Evolutionary conservation across 805 yeast genomes (phyloP), one percentile per base, ranked within the genome.

Genomic region (Cyberlindnera amylophila): DNA sequence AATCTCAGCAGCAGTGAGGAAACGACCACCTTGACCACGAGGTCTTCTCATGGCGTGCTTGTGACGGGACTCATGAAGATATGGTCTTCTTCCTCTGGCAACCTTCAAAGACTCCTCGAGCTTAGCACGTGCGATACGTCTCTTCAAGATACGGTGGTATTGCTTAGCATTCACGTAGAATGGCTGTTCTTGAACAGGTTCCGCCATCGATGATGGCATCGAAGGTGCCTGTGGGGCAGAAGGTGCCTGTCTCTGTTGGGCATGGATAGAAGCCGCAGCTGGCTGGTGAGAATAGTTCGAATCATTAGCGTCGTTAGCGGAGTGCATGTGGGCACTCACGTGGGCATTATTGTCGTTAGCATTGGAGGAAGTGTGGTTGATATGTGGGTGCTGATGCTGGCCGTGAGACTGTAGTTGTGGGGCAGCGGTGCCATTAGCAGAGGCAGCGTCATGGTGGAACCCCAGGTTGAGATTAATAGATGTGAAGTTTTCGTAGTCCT

Each of bases 1-100:
- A 34, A 77, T 83, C 49, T 78, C 86, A 10, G 96, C 96, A 12
- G 98, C 96, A 1, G 99, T 93, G 46, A 93, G 66, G 53, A 93
- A 93, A 47, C 99, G 72, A 6, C 99, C 99, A 26, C 99, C 99
- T 67, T 93, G 98, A 21, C 99, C 99, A 54, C 99, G 79, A 13
- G 99, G 98, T 62, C 99, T 77, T 60, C 98, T 77, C 99, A 93
- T 93, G 3, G 99, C 99, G 63, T 93, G 99, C 62, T 93, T 91
- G 63, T 93, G 99, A 55, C 99, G 75, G 15, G 96, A 87, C 64
- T 93, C 99, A 61, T 93, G 99, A 38, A 93, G 64, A 63, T 95
- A 91, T 11, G 98, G 97, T 60, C 84, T 83, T 55, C 98, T 78
- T 14, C 95, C 95, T 49, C 96, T 76, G 14, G 93, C 90, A 4